phyloP scores from a whole-genome alignment of 2,329 filamentous ascomycete species.

The Chrysoporthe cubensis region DNA sequence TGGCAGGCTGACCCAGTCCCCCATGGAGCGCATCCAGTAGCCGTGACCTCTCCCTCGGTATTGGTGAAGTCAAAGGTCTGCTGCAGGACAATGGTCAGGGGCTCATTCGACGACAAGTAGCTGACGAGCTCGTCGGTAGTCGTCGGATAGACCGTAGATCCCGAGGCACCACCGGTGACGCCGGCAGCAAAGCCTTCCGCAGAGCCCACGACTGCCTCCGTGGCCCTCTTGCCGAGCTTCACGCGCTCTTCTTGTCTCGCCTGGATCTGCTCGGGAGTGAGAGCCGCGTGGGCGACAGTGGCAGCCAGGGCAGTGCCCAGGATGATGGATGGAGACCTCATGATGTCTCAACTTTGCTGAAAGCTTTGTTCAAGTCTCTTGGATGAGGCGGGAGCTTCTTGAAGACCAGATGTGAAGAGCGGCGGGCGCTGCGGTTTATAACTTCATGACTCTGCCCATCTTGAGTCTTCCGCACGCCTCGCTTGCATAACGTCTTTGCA shows the following conservation, averaged over 20 bases:
- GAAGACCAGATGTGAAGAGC: background rate
- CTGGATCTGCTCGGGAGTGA: constrained; percentile 9
- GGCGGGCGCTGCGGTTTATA: background rate
- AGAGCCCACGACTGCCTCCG: constrained; percentile 38
- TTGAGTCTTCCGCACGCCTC: background rate
- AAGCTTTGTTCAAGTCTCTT: background rate
- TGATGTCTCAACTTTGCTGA: background rate
- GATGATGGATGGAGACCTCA: constrained; percentile 12
- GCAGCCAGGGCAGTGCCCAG: constrained; percentile 13
- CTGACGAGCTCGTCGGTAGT: constrained; percentile 59
- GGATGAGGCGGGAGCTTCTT: background rate
- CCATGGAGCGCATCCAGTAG: constrained; percentile 61
- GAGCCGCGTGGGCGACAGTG: constrained; percentile 14
- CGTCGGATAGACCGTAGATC: constrained; percentile 56
- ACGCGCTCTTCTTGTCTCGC: constrained; percentile 13
- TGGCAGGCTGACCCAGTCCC: constrained; percentile 60
- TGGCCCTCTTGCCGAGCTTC: constrained; percentile 20
- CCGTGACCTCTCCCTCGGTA: constrained; percentile 56
- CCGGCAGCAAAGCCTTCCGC: constrained; percentile 51
- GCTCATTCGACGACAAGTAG: background rate
- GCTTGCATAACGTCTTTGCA: background rate
- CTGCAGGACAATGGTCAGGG: constrained; percentile 54
- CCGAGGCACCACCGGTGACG: constrained; percentile 63
- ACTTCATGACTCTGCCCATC: background rate
- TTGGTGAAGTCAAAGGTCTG: constrained; percentile 60